Percentiles rank a stretch among this genome's conserved stretches.
phyloP scores from a whole-genome alignment of 306 rosid species.

The Prunus mira region DNA sequence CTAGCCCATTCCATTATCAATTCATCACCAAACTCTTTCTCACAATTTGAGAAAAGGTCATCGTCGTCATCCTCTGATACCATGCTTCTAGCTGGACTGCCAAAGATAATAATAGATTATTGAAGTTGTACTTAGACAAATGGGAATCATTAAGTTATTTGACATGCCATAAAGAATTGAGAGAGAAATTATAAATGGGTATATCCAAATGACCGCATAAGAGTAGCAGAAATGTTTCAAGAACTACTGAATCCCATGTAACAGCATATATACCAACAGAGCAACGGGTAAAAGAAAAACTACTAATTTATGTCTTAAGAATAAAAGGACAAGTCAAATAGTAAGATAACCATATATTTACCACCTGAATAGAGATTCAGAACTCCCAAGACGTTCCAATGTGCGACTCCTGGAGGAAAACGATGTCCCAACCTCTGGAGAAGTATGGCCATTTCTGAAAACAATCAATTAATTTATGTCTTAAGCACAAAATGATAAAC shows the following conservation, averaged over 20 bases:
- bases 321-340: slow-evolving; percentile 11
- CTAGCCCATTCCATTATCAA: slow-evolving; percentile 79
- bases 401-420: slow-evolving; percentile 34
- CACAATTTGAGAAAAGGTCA: slow-evolving; percentile 48
- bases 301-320: slow-evolving; percentile 9
- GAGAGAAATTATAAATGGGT: background rate
- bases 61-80: slow-evolving; percentile 80
- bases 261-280: slow-evolving; percentile 13
- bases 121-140: slow-evolving; percentile 19
- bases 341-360: slow-evolving; percentile 23
- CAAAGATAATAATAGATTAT: slow-evolving; percentile 52
- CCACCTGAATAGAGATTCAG: slow-evolving; percentile 80
- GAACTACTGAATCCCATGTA: slow-evolving; percentile 14
- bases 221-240: slow-evolving; percentile 3
- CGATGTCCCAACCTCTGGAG: slow-evolving; percentile 48
- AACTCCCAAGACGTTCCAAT: slow-evolving; percentile 63
- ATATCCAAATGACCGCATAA: background rate
- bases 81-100: slow-evolving; percentile 96
- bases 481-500: slow-evolving; percentile 20
- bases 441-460: slow-evolving; percentile 31
- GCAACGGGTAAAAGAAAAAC: background rate
- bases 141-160: slow-evolving; percentile 11
- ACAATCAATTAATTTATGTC: background rate
- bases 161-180: slow-evolving; percentile 12
- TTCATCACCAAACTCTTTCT: slow-evolving; percentile 56